Evolutionary conservation across 2,329 filamentous ascomycete genomes (phyloP).

Genomic region (Diaporthe vaccinii): DNA sequence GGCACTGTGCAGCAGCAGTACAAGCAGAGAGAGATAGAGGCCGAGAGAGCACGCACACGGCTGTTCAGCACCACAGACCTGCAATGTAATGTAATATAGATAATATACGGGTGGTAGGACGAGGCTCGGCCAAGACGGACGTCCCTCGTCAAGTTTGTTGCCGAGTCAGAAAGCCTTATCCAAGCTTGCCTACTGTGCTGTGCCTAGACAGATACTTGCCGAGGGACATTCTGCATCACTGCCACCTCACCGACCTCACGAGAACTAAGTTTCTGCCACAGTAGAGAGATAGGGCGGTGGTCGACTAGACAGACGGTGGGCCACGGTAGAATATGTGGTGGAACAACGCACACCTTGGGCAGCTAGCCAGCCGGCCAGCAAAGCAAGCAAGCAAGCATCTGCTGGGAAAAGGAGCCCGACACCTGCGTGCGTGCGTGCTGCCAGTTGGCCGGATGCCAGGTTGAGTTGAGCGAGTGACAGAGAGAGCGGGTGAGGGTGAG

Average conservation of each 20-base stretch:
- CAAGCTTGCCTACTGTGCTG: background rate
- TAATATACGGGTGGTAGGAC: conserved; percentile 16
- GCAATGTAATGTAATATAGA: conserved; percentile 11
- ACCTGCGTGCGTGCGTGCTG: conserved; percentile 10
- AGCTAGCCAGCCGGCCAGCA: conserved; percentile 11
- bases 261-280: background rate
- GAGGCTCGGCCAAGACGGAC: conserved; percentile 25
- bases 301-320: background rate
- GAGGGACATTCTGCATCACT: background rate
- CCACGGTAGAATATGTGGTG: conserved; percentile 18
- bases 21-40: background rate
- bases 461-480: background rate
- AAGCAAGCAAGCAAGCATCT: background rate
- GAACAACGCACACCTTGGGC: conserved; percentile 24
- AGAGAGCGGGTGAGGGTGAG: background rate
- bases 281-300: background rate
- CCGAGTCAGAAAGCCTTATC: conserved; percentile 12
- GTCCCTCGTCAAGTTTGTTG: conserved; percentile 1
- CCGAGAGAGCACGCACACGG: background rate
- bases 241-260: background rate
- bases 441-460: conserved; percentile 13
- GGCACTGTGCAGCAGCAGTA: conserved; percentile 19
- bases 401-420: conserved; percentile 11
- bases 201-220: background rate
- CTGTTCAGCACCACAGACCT: background rate